Evolutionary conservation across 2,329 filamentous ascomycete genomes (phyloP).

Genomic region (Colletotrichum tropicicola): DNA sequence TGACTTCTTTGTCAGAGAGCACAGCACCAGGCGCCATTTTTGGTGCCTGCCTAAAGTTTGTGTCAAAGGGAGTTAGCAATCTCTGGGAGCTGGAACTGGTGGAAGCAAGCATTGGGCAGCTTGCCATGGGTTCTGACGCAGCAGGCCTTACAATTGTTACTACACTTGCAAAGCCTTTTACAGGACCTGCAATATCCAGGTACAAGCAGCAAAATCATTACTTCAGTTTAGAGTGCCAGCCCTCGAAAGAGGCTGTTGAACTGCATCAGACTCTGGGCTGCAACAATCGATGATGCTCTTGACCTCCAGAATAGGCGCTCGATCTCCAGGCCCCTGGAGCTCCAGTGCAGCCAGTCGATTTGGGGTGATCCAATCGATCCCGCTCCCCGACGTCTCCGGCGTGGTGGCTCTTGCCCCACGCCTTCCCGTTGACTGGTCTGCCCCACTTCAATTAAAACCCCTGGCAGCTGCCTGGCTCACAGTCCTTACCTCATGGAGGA

Average conservation of each 20-base stretch:
- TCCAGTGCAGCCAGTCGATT: constrained; percentile 15
- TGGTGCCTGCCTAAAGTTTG: constrained; percentile 10
- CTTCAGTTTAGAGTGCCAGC: too few species aligned
- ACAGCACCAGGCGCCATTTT: not conserved
- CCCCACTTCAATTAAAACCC: constrained; percentile 27
- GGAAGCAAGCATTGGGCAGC: not conserved
- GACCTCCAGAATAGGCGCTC: not conserved
- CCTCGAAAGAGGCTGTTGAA: too few species aligned
- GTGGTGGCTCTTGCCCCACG: constrained; percentile 24
- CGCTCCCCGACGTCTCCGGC: constrained; percentile 19
- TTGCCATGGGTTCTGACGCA: too few species aligned
- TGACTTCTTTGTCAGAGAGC: constrained; percentile 12
- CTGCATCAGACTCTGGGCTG: too few species aligned
- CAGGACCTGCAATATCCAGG: too few species aligned
- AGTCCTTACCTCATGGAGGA: not conserved
- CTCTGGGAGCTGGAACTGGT: not conserved
- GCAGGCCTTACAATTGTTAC: too few species aligned
- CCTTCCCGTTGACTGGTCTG: constrained; percentile 8
- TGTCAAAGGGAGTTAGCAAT: not conserved
- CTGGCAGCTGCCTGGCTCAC: constrained; percentile 13
- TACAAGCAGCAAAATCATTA: too few species aligned
- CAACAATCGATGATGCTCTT: too few species aligned
- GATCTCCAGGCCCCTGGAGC: constrained; percentile 8
- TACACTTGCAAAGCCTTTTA: too few species aligned
- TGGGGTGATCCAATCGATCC: constrained; percentile 24